Evolutionary conservation across 345 rosid species (phyloP).

Genomic region (Linum trigynum): DNA sequence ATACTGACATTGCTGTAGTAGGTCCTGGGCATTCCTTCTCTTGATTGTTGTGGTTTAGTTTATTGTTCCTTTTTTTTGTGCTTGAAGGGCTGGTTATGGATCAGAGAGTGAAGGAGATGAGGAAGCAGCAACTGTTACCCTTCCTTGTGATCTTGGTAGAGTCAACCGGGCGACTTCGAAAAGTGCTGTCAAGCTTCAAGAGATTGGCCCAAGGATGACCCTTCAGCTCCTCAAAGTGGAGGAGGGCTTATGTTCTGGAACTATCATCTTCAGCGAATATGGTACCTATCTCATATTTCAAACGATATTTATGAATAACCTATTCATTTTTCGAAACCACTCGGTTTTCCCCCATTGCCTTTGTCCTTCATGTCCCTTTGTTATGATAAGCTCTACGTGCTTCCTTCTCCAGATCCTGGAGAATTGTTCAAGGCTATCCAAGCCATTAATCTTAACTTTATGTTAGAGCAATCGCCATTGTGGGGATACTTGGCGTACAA

Average conservation of each 20-base stretch:
- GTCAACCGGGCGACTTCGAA: constrained; percentile 59
- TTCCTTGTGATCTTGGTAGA: constrained; percentile 66
- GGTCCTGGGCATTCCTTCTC: neutral
- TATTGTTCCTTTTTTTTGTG: constrained; percentile 2
- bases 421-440: no score
- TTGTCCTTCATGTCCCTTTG: neutral
- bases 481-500: no score
- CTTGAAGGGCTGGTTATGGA: constrained; percentile 74
- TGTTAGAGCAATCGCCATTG: no score
- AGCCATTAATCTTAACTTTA: no score
- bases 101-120: constrained; percentile 96
- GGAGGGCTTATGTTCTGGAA: constrained; percentile 84
- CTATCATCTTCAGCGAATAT: constrained; percentile 47
- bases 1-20: neutral
- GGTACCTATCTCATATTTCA: neutral
- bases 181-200: constrained; percentile 86
- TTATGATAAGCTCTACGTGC: no score
- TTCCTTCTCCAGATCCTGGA: no score
- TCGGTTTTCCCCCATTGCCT: no score
- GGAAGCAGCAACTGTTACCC: constrained; percentile 84
- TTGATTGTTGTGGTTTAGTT: no score
- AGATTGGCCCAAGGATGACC: constrained; percentile 94
- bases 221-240: constrained; percentile 60
- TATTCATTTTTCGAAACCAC: no score
- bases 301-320: neutral